Evolutionary conservation across 1,284 basidiomycete genomes (phyloP), one percentile per base, ranked within the genome.

Genomic region (Amylostereum areolatum): DNA sequence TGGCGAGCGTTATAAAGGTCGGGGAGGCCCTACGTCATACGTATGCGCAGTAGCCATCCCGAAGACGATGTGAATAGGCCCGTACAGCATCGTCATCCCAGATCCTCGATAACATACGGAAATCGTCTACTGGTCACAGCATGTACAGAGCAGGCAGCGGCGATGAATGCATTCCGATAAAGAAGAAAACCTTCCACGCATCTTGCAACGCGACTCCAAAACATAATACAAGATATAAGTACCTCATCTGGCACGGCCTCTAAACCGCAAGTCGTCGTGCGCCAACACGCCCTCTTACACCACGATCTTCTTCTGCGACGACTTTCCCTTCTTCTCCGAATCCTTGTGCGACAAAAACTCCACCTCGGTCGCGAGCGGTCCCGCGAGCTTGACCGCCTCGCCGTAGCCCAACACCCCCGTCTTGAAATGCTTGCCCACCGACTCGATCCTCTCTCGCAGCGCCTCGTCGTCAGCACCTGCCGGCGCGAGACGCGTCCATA

Each of bases 331-430:
- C 80, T 89, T 93, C 77, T 97, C 93, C 57, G 87, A 90, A 68
- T 96, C 93, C 68, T 92, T 91, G 75, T 97, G 94, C 59, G 88
- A 92, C 68, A 91, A 71, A 67, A 96, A 97, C 70, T 94, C 92
- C 39, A 97, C 91, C 69, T 97, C 94, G 27, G 92, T 95, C 60
- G 88, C 89, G 65, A 89, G 76, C 48, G 85, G 85, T 24, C 89
- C 91, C 44, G 78, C 81, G 49, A 96, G 73, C 69, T 85, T 89
- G 64, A 85, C 80, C 31, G 74, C 66, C 55, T 92, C 83, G 2
- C 72, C 54, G 66, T 87, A 95, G 5, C 93, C 93, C 43, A 98
- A 77, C 35, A 97, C 93, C 51, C 73, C 82, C 50, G 76, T 85
- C 76, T 99, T 99, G 80, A 98, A 97, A 69, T 96, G 89, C 57